Conservation (phyloP, 2,329 filamentous ascomycete genomes). For the Penicillium carneum region DNA sequence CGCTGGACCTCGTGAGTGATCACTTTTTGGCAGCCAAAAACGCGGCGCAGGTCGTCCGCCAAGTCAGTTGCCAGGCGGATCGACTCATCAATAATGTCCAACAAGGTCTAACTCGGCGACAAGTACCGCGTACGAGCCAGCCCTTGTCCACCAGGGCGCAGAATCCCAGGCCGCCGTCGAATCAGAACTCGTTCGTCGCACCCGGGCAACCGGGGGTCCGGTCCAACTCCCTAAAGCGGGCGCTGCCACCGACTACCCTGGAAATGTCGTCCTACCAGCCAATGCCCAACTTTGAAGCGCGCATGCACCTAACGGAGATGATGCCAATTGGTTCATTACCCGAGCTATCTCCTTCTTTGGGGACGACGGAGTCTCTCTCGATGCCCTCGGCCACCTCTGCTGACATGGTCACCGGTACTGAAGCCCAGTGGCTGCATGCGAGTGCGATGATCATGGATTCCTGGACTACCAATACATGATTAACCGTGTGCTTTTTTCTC, state of each 20-base stretch:
- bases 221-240: not conserved
- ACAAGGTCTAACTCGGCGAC: not conserved
- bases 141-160: not conserved
- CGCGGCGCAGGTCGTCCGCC: constrained; percentile 1
- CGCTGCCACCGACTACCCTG: not conserved
- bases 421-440: constrained; percentile 1
- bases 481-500: not conserved
- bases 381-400: not conserved
- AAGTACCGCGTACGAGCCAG: not conserved
- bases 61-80: constrained; percentile 4
- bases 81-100: not conserved
- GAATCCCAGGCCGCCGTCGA: not conserved
- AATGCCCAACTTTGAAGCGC: constrained; percentile 4
- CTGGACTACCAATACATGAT: not conserved
- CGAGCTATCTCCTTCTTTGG: not conserved
- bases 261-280: not conserved
- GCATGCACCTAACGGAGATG: constrained; percentile 3
- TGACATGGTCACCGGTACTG: not conserved
- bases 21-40: constrained; percentile 46
- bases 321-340: not conserved
- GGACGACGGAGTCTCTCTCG: not conserved
- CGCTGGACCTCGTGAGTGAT: constrained; percentile 49
- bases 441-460: constrained; percentile 2
- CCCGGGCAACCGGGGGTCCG: not conserved
- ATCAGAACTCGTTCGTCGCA: too few species aligned